Evolutionary conservation across 1,139 yeast species (phyloP), one percentile per base, ranked within the genome.

Genomic region (Pichia sp.): DNA sequence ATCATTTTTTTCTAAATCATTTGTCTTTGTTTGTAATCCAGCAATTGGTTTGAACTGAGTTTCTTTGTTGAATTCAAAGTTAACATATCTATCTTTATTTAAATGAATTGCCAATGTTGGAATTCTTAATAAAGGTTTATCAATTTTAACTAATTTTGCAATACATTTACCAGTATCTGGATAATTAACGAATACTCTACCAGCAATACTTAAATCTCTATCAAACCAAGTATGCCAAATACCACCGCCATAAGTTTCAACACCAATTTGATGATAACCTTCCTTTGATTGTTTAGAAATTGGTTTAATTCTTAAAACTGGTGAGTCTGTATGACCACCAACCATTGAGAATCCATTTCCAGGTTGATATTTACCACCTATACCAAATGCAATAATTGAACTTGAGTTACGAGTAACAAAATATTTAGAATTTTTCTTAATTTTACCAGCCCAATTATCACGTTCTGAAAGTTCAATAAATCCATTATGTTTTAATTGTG

Each of bases 311-410:
- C 95, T 74, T 56, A 90, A 73, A 46, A 88, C 82, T n/a, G 98
- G 98, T 8, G 96, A 86, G 65, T 92, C 98, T 0, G 96, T 88
- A 63, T 89, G 97, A 4, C 96, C 95, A 32, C 97, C 98, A 40
- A 89, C 83, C 51, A 92, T 83, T 7, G 96, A 81, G 52, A 90
- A 75, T 26, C 95, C 94, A 57, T 84, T 81, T 18, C 95, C 95
- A n/a, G 87, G 83, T 47, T 66, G 61, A 79, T 86, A 87, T 49
- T 80, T 65, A 11, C 75, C 75, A 44, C 96, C 96, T 34, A 86
- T 80, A 2, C 83, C 80, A 66, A 92, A 92, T 2, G 96, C 97
- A 55, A 90, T 79, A 40, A 92, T 72, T 1, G 97, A 86, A 3
- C 96, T 86, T 31, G 83, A 87, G 63, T 92, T 92, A 67, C 97